phyloP scores from a whole-genome alignment of 2,329 filamentous ascomycete genomes.

The Pseudohalonectria lignicola region DNA sequence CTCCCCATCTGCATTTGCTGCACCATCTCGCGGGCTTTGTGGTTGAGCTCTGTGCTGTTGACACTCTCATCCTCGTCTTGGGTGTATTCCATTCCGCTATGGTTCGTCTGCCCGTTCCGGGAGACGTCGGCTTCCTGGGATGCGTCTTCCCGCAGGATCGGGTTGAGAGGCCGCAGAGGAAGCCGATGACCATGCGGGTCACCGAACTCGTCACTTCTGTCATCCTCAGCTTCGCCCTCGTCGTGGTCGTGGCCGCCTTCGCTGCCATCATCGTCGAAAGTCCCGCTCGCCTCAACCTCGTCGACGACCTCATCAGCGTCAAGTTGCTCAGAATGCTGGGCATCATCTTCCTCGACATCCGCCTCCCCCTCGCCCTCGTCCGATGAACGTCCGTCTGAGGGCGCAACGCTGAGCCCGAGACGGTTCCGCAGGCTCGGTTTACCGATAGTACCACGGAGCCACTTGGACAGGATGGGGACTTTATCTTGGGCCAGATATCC shows the following conservation, averaged over 20 bases:
- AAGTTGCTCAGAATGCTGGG: background rate
- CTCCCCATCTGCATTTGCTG: no score
- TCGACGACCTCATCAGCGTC: slow-evolving; percentile 2
- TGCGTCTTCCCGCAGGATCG: background rate
- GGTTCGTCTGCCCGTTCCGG: background rate
- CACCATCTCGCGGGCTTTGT: no score
- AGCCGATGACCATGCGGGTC: background rate
- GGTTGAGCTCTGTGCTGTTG: no score
- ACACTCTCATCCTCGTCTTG: no score
- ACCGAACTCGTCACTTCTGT: background rate
- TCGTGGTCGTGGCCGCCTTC: background rate
- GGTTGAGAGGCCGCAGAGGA: background rate
- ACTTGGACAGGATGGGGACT: slow-evolving; percentile 1
- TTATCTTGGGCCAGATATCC: background rate
- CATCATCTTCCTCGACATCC: no score
- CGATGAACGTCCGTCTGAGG: no score
- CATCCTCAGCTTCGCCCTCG: background rate
- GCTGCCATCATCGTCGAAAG: background rate
- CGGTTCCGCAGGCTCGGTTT: no score
- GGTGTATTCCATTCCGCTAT: background rate
- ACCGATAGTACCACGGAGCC: background rate
- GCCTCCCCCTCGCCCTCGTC: no score
- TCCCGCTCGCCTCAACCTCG: background rate
- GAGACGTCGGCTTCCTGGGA: slow-evolving; percentile 3
- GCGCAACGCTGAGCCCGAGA: no score